Percentiles rank a stretch among this genome's conserved stretches.
Evolutionary conservation across 2,329 filamentous ascomycete genomes (phyloP).

Genomic region (Diaporthe humulicola): DNA sequence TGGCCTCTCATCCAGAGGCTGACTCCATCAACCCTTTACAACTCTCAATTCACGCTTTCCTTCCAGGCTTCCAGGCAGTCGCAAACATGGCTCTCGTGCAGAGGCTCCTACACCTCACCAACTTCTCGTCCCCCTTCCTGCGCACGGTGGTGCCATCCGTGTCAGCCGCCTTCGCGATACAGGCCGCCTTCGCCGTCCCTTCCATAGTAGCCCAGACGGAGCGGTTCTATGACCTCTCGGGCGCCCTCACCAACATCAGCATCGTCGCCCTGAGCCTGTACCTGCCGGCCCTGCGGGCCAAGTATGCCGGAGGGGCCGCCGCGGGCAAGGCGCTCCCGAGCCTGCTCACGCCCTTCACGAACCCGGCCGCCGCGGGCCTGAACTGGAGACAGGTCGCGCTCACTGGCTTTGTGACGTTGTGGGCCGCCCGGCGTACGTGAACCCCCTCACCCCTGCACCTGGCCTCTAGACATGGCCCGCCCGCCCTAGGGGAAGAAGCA

Average conservation of each 20-base stretch:
- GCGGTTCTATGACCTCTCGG: constrained; percentile 77
- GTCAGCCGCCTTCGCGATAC: constrained; percentile 73
- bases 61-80: background rate
- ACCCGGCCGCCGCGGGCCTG: constrained; percentile 55
- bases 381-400: constrained; percentile 71
- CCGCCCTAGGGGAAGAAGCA: background rate
- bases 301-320: constrained; percentile 57
- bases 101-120: constrained; percentile 69
- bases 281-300: constrained; percentile 69
- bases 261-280: constrained; percentile 73
- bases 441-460: no score
- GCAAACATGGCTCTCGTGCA: constrained; percentile 52
- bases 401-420: constrained; percentile 60
- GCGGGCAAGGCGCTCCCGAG: constrained; percentile 55
- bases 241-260: constrained; percentile 75
- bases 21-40: no score
- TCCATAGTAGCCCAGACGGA: constrained; percentile 72
- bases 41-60: background rate
- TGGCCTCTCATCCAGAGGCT: background rate
- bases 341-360: constrained; percentile 58
- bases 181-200: constrained; percentile 72
- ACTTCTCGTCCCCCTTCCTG: constrained; percentile 73
- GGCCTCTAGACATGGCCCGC: background rate
- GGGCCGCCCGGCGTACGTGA: constrained; percentile 70
- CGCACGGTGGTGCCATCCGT: constrained; percentile 73